A percentile compares a stretch with the other conserved stretches of the same genome.
phyloP scores from a whole-genome alignment of 108 stramenopile genomes.

The Aurantiochytrium sp. region DNA sequence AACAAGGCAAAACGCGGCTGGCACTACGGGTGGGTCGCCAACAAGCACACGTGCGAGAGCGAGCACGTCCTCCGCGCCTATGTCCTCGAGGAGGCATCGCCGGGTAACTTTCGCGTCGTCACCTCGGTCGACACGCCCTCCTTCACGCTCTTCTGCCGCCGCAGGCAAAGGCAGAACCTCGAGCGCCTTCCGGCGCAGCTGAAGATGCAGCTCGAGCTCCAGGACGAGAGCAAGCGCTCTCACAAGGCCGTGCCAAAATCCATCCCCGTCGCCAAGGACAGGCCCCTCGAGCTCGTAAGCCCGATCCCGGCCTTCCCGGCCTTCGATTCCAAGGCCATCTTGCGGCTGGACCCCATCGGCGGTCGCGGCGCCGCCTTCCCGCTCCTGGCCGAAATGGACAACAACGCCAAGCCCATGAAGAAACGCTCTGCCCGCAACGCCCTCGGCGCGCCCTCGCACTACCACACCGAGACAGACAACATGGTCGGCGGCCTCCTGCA shows the following conservation, averaged over 20 bases:
- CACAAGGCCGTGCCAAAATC: neutral
- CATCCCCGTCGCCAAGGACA: neutral
- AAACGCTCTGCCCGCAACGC: no score
- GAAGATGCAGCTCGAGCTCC: conserved; percentile 21
- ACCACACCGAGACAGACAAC: no score
- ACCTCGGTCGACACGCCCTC: neutral
- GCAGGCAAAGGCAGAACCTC: neutral
- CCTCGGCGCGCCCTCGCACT: no score
- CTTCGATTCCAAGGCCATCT: no score
- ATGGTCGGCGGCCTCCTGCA: no score
- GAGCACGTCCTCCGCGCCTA: conserved; percentile 25
- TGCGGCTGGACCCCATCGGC: no score
- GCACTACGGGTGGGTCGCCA: conserved; percentile 27
- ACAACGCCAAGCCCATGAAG: no score
- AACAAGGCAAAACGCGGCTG: conserved; percentile 1
- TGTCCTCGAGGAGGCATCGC: neutral
- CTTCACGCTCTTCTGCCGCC: neutral
- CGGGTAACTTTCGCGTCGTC: neutral
- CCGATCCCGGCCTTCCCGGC: neutral
- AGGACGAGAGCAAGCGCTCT: conserved; percentile 16
- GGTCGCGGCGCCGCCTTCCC: no score
- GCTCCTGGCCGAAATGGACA: no score
- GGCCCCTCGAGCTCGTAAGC: neutral
- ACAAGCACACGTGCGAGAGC: conserved; percentile 31
- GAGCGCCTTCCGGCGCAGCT: conserved; percentile 15